Base-by-base conservation (phyloP, 1,284 basidiomycete genomes). In the Clitocybe nebularis region DNA sequence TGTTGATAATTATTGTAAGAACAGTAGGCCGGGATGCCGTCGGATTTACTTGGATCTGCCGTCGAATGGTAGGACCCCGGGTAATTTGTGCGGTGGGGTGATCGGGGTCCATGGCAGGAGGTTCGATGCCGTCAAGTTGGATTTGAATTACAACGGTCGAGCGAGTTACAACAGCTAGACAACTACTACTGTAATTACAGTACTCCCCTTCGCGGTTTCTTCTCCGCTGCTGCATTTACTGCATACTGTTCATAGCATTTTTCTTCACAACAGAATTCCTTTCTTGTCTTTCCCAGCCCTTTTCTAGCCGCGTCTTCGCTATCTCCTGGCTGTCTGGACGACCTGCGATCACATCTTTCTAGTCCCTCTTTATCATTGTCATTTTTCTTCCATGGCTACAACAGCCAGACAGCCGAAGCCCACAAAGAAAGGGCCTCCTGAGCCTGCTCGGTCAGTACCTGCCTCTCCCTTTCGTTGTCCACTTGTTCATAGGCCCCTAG, bases 361-460 rank as follows among this genome's bases (percentile, higher is more conserved):
- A 57, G 53, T 57, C 57, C 56, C 52, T 58, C 54, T 48, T 58
- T 60, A 46, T 59, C 50, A 55, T 57, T 49, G 36, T 50, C 54
- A 46, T 53, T 54, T 49, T 50, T 53, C 46, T 34, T 45, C 50
- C 50, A 84, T 85, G 81, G 75, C 82, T 55, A 69, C 80, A 39
- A 62, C 77, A 54, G 67, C 78, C 55, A 72, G 81, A 61, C 77
- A 74, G 32, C 58, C 72, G 47, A 84, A 81, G 65, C 69, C 69
- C 43, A 54, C 69, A 45, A 75, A 74, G 62, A 85, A 79, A 59
- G 76, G 74, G 39, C 63, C 67, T 49, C 65, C 72, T 50, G 80
- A 81, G 49, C 62, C 74, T 52, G 55, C 72, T 55, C 75, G 81
- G 81, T 83, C 56, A 56, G 74, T 70, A 39, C 41, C 24, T 44